A percentile compares a stretch with the other conserved stretches of the same genome.
These are phyloP conservation scores for Firmiana major DNA, from an alignment of 345 rosid species.

Conservation along the genomic window DNA sequence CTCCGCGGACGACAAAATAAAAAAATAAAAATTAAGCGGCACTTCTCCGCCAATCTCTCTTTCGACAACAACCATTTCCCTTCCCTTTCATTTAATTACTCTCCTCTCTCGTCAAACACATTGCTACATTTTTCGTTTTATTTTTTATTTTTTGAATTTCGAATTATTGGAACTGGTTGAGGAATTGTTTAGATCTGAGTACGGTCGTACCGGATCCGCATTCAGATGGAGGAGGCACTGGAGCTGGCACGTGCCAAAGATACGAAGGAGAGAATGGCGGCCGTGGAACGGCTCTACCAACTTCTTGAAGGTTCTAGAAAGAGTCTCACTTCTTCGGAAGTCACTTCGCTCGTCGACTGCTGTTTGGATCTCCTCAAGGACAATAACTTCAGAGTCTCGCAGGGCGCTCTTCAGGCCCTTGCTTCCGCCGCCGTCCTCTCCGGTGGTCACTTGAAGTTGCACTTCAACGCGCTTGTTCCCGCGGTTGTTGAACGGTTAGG, in stretches of 20 bases:
- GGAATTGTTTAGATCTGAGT: conserved; percentile 42
- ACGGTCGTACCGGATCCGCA: conserved; percentile 42
- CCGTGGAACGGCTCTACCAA: conserved; percentile 86
- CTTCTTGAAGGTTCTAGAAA: conserved; percentile 81
- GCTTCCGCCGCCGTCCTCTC: conserved; percentile 98
- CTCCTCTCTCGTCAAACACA: conserved; percentile 14
- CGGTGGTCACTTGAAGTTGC: conserved; percentile 89
- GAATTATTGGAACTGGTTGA: conserved; percentile 5
- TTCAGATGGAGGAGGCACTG: conserved; percentile 86
- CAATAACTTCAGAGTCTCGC: conserved; percentile 86
- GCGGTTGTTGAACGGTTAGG: conserved; percentile 93
- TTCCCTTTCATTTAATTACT: conserved; percentile 5
- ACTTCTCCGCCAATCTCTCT: conserved; percentile 32
- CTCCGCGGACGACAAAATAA: not conserved
- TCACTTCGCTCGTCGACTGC: conserved; percentile 79
- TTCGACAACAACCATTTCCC: not conserved
- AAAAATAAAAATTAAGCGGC: conserved; percentile 27
- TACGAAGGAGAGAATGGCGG: conserved; percentile 99
- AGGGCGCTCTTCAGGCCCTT: conserved; percentile 91
- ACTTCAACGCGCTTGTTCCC: conserved; percentile 88
- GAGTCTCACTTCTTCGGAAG: conserved; percentile 70
- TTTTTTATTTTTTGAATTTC: not conserved
- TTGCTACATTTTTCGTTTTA: not conserved
- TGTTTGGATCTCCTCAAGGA: conserved; percentile 97
- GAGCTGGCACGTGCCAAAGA: conserved; percentile 98